Evolutionary conservation across 768 basidiomycete genomes (phyloP), one percentile per base, ranked within the genome.

Genomic region (Butyriboletus loyo): DNA sequence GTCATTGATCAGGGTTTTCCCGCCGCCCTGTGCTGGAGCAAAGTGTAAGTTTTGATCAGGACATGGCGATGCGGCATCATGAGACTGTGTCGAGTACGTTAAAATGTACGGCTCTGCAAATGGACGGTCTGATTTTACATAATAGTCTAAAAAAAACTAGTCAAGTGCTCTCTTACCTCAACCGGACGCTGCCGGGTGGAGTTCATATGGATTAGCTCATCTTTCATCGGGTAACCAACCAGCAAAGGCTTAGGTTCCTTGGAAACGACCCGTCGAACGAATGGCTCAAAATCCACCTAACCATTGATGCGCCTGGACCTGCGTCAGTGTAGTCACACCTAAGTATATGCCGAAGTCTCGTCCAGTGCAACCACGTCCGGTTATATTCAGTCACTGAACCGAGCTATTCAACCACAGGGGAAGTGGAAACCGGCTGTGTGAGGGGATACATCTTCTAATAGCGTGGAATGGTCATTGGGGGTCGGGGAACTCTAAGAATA

Each of bases 231-330:
- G 37, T 36, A 31, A 36, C 46, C 36, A 39, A 44, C 28, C 32
- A 27, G 31, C 13, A 5, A 39, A 19, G 21, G 10, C 5, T 24
- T 25, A 59, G 55, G 56, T 55, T 34, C 48, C 55, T 52, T 62
- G 50, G 44, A 49, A 30, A 46, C 59, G 2, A n/a, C 34, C 46
- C 25, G n/a, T 22, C 9, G 22, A 25, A 14, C 11, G 14, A 17
- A n/a, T 11, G 15, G 19, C 13, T n/a, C n/a, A n/a, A n/a, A n/a
- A n/a, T 27, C 24, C 28, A 25, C 7, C 8, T 8, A n/a, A 34
- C 27, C 27, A 15, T 22, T 9, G 7, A 22, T 2, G 35, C 49
- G 34, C 43, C 25, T 54, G 31, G 27, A 31, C 40, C 19, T 31
- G 57, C 38, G 30, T 42, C 39, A 30, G 8, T 17, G 17, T 49